phyloP scores from a whole-genome alignment of 441 rosid species.

The Eutrema salsugineum region DNA sequence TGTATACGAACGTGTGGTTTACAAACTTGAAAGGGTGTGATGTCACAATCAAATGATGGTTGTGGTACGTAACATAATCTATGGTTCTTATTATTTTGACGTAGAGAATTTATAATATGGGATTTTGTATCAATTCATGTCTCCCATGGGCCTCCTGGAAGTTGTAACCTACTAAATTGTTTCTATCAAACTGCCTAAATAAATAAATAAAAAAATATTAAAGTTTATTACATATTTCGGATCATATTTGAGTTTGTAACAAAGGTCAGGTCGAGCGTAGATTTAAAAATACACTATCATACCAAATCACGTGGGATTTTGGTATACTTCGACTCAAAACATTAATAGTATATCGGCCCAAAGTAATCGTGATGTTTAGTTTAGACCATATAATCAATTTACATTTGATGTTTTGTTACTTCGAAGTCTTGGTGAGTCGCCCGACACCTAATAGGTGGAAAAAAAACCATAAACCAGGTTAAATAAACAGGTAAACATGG shows the following conservation, averaged over 20 bases:
- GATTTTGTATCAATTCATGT: conserved; percentile 19
- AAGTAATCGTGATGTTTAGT: neutral
- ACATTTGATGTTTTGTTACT: neutral
- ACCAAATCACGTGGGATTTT: conserved; percentile 9
- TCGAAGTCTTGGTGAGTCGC: neutral
- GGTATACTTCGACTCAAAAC: neutral
- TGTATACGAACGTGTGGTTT: conserved; percentile 14
- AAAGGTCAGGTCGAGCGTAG: neutral
- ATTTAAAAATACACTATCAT: neutral
- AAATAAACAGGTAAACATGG: neutral
- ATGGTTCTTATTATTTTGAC: conserved; percentile 29
- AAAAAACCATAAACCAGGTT: neutral
- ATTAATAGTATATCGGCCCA: conserved; percentile 2
- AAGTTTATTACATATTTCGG: neutral
- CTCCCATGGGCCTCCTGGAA: conserved; percentile 17
- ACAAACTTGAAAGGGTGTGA: neutral
- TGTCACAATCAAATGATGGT: conserved; percentile 18
- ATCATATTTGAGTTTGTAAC: conserved; percentile 6
- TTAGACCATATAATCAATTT: neutral
- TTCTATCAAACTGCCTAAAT: conserved; percentile 2
- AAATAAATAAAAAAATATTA: neutral
- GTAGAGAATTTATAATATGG: conserved; percentile 10
- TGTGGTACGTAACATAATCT: conserved; percentile 7
- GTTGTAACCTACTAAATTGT: conserved; percentile 1
- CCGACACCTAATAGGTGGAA: neutral